A percentile compares a stretch with the other conserved stretches of the same genome.
Evolutionary conservation across 805 yeast genomes (phyloP).

Genomic region (Candida ovalis): DNA sequence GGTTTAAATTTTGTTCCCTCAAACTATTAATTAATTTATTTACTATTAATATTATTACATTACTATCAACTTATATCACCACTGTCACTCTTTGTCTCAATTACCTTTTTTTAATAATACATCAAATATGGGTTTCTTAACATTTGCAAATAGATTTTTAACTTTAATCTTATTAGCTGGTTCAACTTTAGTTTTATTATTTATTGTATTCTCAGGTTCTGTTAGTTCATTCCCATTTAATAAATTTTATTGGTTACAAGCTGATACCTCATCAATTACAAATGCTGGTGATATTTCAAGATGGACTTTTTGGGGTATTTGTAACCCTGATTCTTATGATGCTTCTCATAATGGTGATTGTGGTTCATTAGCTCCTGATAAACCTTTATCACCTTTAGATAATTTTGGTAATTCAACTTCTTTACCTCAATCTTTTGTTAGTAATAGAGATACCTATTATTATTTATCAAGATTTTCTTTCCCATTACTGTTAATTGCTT

Average conservation of each 20-base stretch:
- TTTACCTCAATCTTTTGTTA: slow-evolving; percentile 52
- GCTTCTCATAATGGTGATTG: slow-evolving; percentile 33
- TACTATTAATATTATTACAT: too few species aligned
- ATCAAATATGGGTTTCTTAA: slow-evolving; percentile 13
- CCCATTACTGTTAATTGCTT: slow-evolving; percentile 56
- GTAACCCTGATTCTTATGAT: slow-evolving; percentile 36
- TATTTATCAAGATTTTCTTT: slow-evolving; percentile 65
- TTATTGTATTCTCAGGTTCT: slow-evolving; percentile 63
- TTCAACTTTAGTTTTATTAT: slow-evolving; percentile 46
- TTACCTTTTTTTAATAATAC: background rate
- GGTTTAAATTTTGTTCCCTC: background rate
- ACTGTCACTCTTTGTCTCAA: too few species aligned
- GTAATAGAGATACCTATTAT: slow-evolving; percentile 53
- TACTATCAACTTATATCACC: too few species aligned
- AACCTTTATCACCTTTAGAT: slow-evolving; percentile 71
- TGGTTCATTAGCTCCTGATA: slow-evolving; percentile 53
- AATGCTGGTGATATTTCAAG: slow-evolving; percentile 47
- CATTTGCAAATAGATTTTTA: slow-evolving; percentile 21
- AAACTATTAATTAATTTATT: too few species aligned
- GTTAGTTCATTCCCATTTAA: slow-evolving; percentile 55
- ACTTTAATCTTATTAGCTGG: slow-evolving; percentile 41
- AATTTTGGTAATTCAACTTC: slow-evolving; percentile 54
- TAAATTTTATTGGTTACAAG: slow-evolving; percentile 67
- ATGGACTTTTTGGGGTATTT: slow-evolving; percentile 84
- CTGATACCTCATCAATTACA: slow-evolving; percentile 55